Base-by-base conservation (phyloP, 2,329 filamentous ascomycete genomes). In the Trichoderma brevicompactum region DNA sequence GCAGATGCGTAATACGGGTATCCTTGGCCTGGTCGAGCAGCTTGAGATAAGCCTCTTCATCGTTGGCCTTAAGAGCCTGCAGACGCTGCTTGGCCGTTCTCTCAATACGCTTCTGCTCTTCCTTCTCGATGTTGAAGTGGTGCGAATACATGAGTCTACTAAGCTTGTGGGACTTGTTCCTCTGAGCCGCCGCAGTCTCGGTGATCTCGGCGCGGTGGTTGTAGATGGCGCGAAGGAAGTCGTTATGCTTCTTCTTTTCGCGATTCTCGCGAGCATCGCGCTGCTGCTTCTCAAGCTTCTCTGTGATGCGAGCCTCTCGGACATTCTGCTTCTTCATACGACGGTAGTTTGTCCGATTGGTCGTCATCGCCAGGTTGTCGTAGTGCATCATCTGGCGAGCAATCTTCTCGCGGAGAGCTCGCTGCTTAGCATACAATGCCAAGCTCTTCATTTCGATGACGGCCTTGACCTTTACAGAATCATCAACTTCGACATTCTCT, bases 271-370 rank as follows among this genome's bases (percentile, higher is more conserved):
- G 91, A 48, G 94, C 94, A 77, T 98, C 94, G 65, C 95, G 92
- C 77, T 99, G 95, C 77, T 99, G 94, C 81, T 98, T 98, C 86
- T 99, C 95, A 2, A 99, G 87, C 79, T 97, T 99, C 85, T 99
- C 95, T 0, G 95, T 99, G 70, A 99, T 96, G 65, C 94, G 90
- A 65, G 95, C 95, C 79, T 99, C 95, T 41, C 94, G 90, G 56
- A 98, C 85, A 56, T 91, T 96, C 78, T 97, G 94, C 82, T 97
- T 98, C 89, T 99, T 99, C 82, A 95, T 91, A 58, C 95, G 89
- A 41, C 95, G 91, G 77, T 97, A 97, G 73, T 89, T 87, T 61
- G 91, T 89, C 58, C 95, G 89, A 75, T 99, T 99, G 0, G 94
- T 94, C 1, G 94, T 97, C 92, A 97, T 97, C 50, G 94, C 94